Evolutionary conservation across 176 grass and related monocot species (phyloP).

Genomic region (Chloris gayana): DNA sequence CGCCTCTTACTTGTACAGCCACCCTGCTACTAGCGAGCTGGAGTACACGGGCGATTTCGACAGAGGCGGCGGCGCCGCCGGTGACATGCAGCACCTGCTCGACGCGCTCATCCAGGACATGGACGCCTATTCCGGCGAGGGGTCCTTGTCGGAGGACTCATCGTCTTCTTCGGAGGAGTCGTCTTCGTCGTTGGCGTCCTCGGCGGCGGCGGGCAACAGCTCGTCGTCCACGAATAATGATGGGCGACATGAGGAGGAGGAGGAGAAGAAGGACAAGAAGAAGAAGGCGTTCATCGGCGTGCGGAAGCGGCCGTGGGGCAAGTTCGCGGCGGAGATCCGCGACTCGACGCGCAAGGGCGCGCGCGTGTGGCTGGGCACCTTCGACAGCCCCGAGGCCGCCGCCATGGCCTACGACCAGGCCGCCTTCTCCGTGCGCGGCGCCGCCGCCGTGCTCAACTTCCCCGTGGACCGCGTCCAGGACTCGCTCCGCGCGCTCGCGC

Average conservation of each 20-base stretch:
- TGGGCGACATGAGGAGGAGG: background rate
- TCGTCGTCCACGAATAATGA: too few relatives aligned
- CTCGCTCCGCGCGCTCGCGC: conserved; percentile 66
- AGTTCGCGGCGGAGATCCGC: conserved; percentile 87
- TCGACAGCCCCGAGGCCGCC: conserved; percentile 69
- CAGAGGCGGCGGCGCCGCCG: background rate
- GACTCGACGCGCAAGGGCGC: conserved; percentile 83
- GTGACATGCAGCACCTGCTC: conserved; percentile 33
- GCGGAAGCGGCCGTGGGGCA: conserved; percentile 85
- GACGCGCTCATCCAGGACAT: conserved; percentile 38
- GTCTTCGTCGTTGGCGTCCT: background rate
- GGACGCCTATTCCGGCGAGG: conserved; percentile 40
- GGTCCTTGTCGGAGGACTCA: conserved; percentile 33
- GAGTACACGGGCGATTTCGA: background rate
- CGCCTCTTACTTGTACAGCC: background rate
- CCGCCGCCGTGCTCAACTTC: conserved; percentile 77
- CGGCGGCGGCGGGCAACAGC: background rate
- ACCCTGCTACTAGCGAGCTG: background rate
- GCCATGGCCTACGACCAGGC: conserved; percentile 93
- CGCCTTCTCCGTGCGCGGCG: conserved; percentile 76
- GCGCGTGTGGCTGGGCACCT: conserved; percentile 83
- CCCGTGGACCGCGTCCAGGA: conserved; percentile 69
- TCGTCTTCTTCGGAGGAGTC: background rate
- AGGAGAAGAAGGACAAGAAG: background rate
- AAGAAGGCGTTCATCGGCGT: conserved; percentile 65